A percentile compares a stretch with the other conserved stretches of the same genome.
Conservation (phyloP, 192 early-diverging fungal genomes). For the Backusella luteola region DNA sequence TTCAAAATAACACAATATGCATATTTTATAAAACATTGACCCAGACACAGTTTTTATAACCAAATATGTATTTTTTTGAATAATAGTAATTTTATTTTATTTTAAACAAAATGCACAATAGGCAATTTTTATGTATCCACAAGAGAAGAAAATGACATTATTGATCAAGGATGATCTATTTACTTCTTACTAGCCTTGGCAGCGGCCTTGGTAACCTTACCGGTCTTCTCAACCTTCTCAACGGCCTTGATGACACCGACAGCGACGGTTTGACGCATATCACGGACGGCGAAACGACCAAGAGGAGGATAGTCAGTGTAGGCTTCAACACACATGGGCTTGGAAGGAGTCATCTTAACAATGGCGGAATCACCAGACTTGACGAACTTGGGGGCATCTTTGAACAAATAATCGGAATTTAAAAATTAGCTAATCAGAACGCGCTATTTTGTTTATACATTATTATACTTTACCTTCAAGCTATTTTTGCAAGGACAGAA, state of each 20-base stretch:
- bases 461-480: too few relatives aligned
- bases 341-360: conserved; percentile 92
- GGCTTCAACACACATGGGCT: conserved; percentile 96
- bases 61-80: neutral
- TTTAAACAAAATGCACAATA: neutral
- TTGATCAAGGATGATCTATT: conserved; percentile 23
- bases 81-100: conserved; percentile 1
- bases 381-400: conserved; percentile 93
- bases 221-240: conserved; percentile 76
- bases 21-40: neutral
- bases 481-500: neutral
- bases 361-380: conserved; percentile 95
- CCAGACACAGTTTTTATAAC: neutral
- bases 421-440: too few relatives aligned
- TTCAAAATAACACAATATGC: too few relatives aligned
- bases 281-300: conserved; percentile 97
- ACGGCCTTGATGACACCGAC: conserved; percentile 97
- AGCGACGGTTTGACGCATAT: conserved; percentile 97
- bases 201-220: conserved; percentile 80
- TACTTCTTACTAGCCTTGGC: conserved; percentile 82
- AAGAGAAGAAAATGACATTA: neutral
- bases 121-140: neutral
- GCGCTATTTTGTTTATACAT: too few relatives aligned
- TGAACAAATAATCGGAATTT: conserved; percentile 21
- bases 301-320: conserved; percentile 93